Base-by-base conservation (phyloP, 768 basidiomycete genomes). In the Pleurotus pulmonarius region DNA sequence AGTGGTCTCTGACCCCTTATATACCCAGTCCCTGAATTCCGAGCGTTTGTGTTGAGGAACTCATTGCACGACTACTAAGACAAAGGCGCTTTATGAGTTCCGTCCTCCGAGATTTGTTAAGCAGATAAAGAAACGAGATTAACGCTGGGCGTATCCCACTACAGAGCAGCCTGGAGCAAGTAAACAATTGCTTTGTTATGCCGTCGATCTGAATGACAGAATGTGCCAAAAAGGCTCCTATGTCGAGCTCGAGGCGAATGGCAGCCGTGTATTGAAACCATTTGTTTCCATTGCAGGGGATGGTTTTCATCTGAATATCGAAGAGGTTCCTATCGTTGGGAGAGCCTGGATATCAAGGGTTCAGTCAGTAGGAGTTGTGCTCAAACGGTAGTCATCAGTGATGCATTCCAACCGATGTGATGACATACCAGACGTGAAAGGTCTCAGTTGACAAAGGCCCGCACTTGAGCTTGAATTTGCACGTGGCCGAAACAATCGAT, bases 361-460 rank as follows among this genome's bases (percentile, higher is more conserved):
- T 41, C 26, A 13, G 22, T 41, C 22, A 41, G 26, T 25, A 53
- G 51, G 51, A 53, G 29, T 29, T 47, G 22, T 40, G 39, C 51
- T 53, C 39, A 39, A 41, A 41, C 51, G 51, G 20, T 40, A 44
- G n/a, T n/a, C 41, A 44, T 11, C 7, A 44, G 11, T 44, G 34
- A 53, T 53, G 51, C 16, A 40, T 38, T 41, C 39, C 34, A 53
- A 41, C 39, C 40, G 51, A 53, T 53, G 51, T 53, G 51, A 41
- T 24, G 51, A 53, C 51, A 53, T 53, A 53, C 51, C 34, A 11
- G 51, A 41, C 41, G 51, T 41, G 48, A 49, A 49, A 6, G 38
- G 51, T 53, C 51, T 53, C 51, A 41, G 51, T 53, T 53, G 51
- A 53, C 51, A 53, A 53, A 53, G 51, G 26, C 51, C 25, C 39